Evolutionary conservation across 2,329 filamentous ascomycete species (phyloP).

Genomic region (Colletotrichum neosansevieriae): DNA sequence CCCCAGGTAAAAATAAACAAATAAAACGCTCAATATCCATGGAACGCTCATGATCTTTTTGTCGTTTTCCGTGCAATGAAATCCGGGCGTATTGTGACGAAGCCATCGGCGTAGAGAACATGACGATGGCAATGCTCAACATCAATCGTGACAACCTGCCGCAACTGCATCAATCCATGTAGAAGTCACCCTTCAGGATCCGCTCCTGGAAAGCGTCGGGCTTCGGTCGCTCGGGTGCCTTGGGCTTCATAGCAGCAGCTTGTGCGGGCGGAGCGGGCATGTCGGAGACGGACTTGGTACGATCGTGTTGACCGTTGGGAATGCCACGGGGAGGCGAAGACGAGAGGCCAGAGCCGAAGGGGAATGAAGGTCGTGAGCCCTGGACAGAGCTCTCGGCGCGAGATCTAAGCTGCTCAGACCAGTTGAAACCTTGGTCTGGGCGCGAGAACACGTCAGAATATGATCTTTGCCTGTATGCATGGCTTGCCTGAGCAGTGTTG

Average conservation of each 20-base stretch:
- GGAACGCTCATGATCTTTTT: constrained; percentile 33
- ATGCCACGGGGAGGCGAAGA: constrained; percentile 57
- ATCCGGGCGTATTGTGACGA: background rate
- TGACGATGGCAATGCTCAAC: constrained; percentile 14
- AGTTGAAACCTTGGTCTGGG: constrained; percentile 92
- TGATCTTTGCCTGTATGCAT: constrained; percentile 66
- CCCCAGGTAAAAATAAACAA: constrained; percentile 19
- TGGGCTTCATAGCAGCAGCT: constrained; percentile 59
- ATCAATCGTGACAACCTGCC: background rate
- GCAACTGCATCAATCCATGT: constrained; percentile 83
- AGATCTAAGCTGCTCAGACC: constrained; percentile 94
- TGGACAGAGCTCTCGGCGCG: constrained; percentile 85
- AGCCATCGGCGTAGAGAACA: background rate
- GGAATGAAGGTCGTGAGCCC: constrained; percentile 69
- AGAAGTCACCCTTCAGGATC: constrained; percentile 97
- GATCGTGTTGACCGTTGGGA: constrained; percentile 64
- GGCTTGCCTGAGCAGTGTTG: constrained; percentile 68
- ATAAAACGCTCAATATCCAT: constrained; percentile 19
- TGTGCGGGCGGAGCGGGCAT: constrained; percentile 69
- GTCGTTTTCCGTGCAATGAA: constrained; percentile 15
- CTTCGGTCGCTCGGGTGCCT: constrained; percentile 69
- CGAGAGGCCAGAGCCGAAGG: constrained; percentile 61
- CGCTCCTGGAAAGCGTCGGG: constrained; percentile 97
- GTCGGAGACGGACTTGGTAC: constrained; percentile 77
- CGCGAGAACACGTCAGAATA: constrained; percentile 74